Percentiles rank a stretch among this genome's conserved stretches.
These are phyloP conservation scores for Apophysomyces elegans DNA, from an alignment of 371 early-diverging fungal genomes.

Conservation along the genomic window DNA sequence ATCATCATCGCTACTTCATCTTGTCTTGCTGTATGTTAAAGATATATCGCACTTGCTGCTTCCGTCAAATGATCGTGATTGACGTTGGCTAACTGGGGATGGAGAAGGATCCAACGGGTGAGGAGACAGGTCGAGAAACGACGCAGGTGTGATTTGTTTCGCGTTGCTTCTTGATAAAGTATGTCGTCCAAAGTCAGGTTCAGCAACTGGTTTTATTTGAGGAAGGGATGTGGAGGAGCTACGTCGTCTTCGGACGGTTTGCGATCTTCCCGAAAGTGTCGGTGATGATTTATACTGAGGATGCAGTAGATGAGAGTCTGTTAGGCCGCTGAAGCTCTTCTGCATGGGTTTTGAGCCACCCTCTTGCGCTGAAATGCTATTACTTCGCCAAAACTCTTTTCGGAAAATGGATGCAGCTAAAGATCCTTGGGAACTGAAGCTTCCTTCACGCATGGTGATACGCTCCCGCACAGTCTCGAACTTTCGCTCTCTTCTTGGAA, in stretches of 20 bases:
- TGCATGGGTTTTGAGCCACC: neutral
- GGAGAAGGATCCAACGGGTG: slow-evolving; percentile 3
- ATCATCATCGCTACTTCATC: neutral
- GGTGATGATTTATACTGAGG: slow-evolving; percentile 2
- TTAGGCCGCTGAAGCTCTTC: slow-evolving; percentile 4
- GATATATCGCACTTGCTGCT: slow-evolving; percentile 2
- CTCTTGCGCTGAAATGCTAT: no score
- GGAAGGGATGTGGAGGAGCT: slow-evolving; percentile 5
- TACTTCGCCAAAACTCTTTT: slow-evolving; percentile 36
- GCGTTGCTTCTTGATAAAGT: slow-evolving; percentile 1
- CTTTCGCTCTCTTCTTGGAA: neutral
- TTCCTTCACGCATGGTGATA: slow-evolving; percentile 27
- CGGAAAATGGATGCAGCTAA: slow-evolving; percentile 34
- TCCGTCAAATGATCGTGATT: neutral
- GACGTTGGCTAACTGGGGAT: neutral
- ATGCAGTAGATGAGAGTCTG: neutral
- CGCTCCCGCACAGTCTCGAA: slow-evolving; percentile 4
- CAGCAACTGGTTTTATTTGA: neutral
- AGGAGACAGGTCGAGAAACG: neutral
- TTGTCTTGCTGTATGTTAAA: slow-evolving; percentile 1
- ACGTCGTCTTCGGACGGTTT: neutral
- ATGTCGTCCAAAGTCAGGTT: neutral
- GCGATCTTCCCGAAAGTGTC: neutral
- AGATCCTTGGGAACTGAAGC: slow-evolving; percentile 25
- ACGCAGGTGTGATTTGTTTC: neutral